These are phyloP conservation scores for Dactylellina parvicollis DNA, from an alignment of 2,329 filamentous ascomycete genomes.

Conservation along the genomic window DNA sequence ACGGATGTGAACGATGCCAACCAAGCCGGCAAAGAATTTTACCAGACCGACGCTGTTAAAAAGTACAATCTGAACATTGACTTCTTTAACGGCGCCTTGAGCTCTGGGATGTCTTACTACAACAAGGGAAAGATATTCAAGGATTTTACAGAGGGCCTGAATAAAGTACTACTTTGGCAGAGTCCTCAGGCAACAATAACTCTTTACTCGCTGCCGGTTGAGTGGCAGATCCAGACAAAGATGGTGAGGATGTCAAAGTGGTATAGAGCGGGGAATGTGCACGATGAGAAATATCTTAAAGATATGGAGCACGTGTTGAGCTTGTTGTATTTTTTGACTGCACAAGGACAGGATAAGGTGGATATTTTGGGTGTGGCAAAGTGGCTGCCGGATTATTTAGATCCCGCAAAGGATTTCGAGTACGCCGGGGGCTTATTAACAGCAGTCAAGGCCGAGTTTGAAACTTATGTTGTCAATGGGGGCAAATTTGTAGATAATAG, in stretches of 20 bases:
- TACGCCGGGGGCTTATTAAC: background rate
- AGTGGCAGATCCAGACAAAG: constrained; percentile 36
- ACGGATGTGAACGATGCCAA: background rate
- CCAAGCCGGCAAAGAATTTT: constrained; percentile 8
- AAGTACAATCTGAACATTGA: constrained; percentile 15
- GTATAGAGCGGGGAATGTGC: background rate
- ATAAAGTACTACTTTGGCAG: constrained; percentile 7
- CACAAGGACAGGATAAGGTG: constrained; percentile 10
- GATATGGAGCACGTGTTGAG: constrained; percentile 18
- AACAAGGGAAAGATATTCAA: constrained; percentile 9
- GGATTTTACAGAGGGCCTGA: constrained; percentile 1
- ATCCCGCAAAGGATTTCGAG: constrained; percentile 1
- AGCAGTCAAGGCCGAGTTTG: constrained; percentile 2
- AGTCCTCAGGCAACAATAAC: constrained; percentile 2
- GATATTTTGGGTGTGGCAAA: constrained; percentile 9
- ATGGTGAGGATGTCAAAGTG: constrained; percentile 24
- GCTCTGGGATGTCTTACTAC: constrained; percentile 23
- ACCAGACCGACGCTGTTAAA: background rate
- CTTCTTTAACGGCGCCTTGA: constrained; percentile 21
- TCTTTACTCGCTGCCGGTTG: constrained; percentile 16
- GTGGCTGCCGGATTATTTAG: constrained; percentile 13
- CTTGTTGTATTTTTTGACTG: constrained; percentile 10
- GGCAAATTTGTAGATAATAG: constrained; percentile 10
- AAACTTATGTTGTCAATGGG: constrained; percentile 14
- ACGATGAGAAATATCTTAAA: constrained; percentile 17